Base-by-base conservation (phyloP, 192 early-diverging fungal genomes). In the Tieghemiomyces parasiticus region DNA sequence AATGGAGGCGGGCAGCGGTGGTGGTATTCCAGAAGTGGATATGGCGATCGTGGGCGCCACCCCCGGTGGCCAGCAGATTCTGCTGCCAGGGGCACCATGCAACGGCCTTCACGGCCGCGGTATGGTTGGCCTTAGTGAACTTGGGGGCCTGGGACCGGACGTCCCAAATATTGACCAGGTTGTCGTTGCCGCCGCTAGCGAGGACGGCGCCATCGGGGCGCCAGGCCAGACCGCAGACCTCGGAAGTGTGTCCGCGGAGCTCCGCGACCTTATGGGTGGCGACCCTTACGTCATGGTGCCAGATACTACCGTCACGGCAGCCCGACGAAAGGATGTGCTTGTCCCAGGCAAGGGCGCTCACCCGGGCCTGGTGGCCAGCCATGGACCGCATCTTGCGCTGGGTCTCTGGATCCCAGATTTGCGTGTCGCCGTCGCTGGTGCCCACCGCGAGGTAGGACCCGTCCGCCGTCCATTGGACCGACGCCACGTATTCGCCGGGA, bases 101-200 rank as follows among this genome's bases (percentile, higher is more conserved):
- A 20, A 97, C 60, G 1, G 92, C 92, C 73, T 94, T 93, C 4
- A 99, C 87, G 8, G 95, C 95, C 3, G 93, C 92, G 0, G 63
- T 72, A 69, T 99, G 95, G 49, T 85, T 80, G 0, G 72, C 71
- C 58, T 88, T 82, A 19, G 74, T 80, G 62, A 74, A 81, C 33
- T 79, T 77, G 53, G 93, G 90, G n/a, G 66, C 72, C 0, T 63
- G 65, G n/a, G 66, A 68, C 16, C 82, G 74, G 29, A 76, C 71
- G 62, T 98, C 92, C 90, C 90, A 95, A 31, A 98, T 78, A 58
- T 95, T 78, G 25, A 97, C 79, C 58, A 84, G 52, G 63, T 93
- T 94, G 66, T 99, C 95, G 70, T 96, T 96, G 8, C 91, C 93
- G 22, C 95, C 95, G 60, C 86, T 90, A 1, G 95, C 94, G 10